Evolutionary conservation across 768 basidiomycete species (phyloP), one percentile per base, ranked within the genome.

Genomic region (Trametes meyenii): DNA sequence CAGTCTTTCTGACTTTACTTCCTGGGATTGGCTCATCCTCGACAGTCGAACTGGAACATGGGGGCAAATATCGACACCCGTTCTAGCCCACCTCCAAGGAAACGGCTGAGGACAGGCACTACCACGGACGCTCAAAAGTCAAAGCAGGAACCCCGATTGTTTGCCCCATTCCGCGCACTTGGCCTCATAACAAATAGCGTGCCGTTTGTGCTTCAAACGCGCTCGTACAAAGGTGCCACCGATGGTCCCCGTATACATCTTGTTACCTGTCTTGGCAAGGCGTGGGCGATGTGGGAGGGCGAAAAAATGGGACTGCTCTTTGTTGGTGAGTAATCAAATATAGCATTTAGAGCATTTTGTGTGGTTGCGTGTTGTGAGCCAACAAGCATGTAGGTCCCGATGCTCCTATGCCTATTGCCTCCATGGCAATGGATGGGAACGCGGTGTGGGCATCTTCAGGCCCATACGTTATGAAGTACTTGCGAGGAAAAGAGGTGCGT

Each of bases 281-380:
- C 91, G 65, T 98, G 96, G 96, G 92, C 94, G 17, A 78, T 97
- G 70, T 98, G 96, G 96, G 94, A 97, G 67, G 96, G 94, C 21
- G 91, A 87, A 26, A 94, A 89, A 75, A 95, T 98, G 92, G 82
- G 81, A 35, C 76, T 98, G 58, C 80, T 98, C 39, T 98, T 99
- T 72, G 94, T 96, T 62, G 94, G 96, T 93, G 75, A 77, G 93
- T 83, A 5, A 17, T 33, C 16, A 23, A 13, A 11, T 14, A 29
- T 11, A n/a, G 12, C 24, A 16, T 2, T 33, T 24, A 14, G 21
- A 33, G 14, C 4, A 17, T 45, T 4, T 23, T 45, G 19, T 35
- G 17, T 14, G 26, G 17, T 8, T 33, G n/a, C 26, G 16, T 33
- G 26, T 33, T 33, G 24, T 16, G 4, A 50, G 5, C 16, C 36